These are phyloP conservation scores for Ophiostoma perfectum DNA, from an alignment of 2,329 filamentous ascomycete species.

Conservation along the genomic window DNA sequence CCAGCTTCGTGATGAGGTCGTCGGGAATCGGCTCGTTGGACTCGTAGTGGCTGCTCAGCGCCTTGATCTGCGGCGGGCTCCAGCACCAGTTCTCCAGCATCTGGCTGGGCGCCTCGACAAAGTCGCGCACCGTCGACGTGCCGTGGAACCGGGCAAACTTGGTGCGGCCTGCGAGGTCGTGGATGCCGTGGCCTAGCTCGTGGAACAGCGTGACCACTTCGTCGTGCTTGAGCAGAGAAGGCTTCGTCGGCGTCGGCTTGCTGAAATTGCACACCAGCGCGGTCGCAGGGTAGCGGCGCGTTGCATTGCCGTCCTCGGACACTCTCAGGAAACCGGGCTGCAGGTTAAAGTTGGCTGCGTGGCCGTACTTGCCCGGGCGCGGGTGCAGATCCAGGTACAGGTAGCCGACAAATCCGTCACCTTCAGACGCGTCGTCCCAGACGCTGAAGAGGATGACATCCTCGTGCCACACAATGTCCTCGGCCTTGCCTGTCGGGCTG, in stretches of 20 bases:
- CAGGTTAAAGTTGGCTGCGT: conserved; percentile 79
- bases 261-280: conserved; percentile 82
- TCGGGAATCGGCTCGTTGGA: conserved; percentile 66
- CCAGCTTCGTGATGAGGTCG: conserved; percentile 66
- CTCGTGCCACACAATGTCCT: conserved; percentile 74
- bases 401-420: conserved; percentile 70
- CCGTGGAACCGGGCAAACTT: conserved; percentile 63
- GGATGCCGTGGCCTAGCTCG: conserved; percentile 66
- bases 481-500: conserved; percentile 61
- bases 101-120: conserved; percentile 66
- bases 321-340: conserved; percentile 64
- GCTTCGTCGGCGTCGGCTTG: conserved; percentile 70
- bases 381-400: conserved; percentile 78
- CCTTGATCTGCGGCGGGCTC: conserved; percentile 58
- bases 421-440: conserved; percentile 70
- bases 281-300: conserved; percentile 68
- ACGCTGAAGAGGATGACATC: conserved; percentile 80
- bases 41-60: conserved; percentile 68
- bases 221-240: conserved; percentile 73
- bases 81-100: conserved; percentile 76
- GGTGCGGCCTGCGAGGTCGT: conserved; percentile 60
- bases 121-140: conserved; percentile 60
- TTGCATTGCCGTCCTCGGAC: conserved; percentile 47
- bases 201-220: conserved; percentile 82
- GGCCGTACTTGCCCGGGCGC: conserved; percentile 74